Base-by-base conservation (phyloP, 2,329 filamentous ascomycete species). In the Penicillium sp. region DNA sequence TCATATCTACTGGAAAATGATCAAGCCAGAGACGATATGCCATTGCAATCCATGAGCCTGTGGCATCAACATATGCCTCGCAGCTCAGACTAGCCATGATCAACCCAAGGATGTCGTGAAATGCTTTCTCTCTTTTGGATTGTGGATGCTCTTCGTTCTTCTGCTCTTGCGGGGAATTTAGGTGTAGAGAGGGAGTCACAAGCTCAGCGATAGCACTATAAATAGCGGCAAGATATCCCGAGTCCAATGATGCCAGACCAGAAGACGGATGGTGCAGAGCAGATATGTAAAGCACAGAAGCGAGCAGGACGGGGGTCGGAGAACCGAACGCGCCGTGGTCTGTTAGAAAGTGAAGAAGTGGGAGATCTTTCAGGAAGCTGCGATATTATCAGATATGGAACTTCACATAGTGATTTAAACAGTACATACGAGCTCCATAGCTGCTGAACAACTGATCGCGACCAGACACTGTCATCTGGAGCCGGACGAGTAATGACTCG, bases 81-180 rank as follows among this genome's bases (percentile, higher is more conserved):
- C 64, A 69, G 45, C 67, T 64, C n/a, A 69, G 51, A 37, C 66
- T 69, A 16, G 67, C 67, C 67, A 69, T 69, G 8, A 69, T 62
- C 9, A 69, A 50, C 7, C 67, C 67, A 12, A 69, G 61, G 9
- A 68, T 69, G 25, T 69, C 57, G 14, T 68, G 62, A 17, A 67
- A 69, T 2, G 54, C 58, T 26, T 52, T 54, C 10, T 60, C 37
- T n/a, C 58, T 58, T 19, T 53, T 55, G 5, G 35, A 42, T 42
- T 35, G 41, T 6, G 46, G 16, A n/a, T 38, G 45, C 14, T 47
- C 26, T 37, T 41, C 40, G 3, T 31, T 26, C 19, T 44, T 31
- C 14, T 46, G 41, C n/a, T 30, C 25, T 38, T 28, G 31, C 31
- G 37, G 9, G 3, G 37, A 22, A 31, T 14, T 26, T 2, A 40